Base-by-base conservation (phyloP, 2,329 filamentous ascomycete species). In the Hypocrella siamensis region DNA sequence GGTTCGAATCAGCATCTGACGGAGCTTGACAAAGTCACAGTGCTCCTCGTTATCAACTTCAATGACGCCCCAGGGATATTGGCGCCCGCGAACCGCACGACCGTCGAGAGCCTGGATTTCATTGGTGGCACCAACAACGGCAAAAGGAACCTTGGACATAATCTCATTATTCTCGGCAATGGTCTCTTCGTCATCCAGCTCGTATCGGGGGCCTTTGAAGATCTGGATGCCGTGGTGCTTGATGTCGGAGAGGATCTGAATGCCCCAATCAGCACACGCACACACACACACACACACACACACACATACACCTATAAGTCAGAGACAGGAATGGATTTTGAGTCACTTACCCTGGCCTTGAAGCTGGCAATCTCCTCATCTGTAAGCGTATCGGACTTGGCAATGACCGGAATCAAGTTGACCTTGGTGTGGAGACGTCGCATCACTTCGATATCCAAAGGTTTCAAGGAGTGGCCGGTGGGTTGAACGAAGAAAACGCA, bases 131-230 rank as follows among this genome's bases (percentile, higher is more conserved):
- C 90, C 90, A 41, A 98, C 90, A 45, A 98, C 85, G 32, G 90
- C 90, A 49, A 98, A 98, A 26, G 90, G 90, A 37, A 98, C 88
- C 73, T 96, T 96, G 56, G 88, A 94, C 85, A 98, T 90, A 59
- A 98, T 98, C 67, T 98, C 90, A 59, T 93, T 90, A 72, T 98
- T 98, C 72, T 98, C 90, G 17, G 90, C 90, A 56, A 98, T 94
- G 24, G 90, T 98, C 71, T 98, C 90, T 62, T 98, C 90, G 45
- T 98, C 90, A 52, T 98, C 90, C 40, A 96, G 79, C 63, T 98
- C 90, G 61, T 98, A 98, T 45, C 88, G 82, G 42, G 90, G 90
- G 6, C 90, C 90, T 60, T 98, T 90, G 56, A 98, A 98, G 63
- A 98, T 98, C 60, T 94, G 86, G 51, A 98, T 94, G 50, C 79